Evolutionary conservation across 1,139 yeast genomes (phyloP).

Genomic region (Suhomyces bokatorum): DNA sequence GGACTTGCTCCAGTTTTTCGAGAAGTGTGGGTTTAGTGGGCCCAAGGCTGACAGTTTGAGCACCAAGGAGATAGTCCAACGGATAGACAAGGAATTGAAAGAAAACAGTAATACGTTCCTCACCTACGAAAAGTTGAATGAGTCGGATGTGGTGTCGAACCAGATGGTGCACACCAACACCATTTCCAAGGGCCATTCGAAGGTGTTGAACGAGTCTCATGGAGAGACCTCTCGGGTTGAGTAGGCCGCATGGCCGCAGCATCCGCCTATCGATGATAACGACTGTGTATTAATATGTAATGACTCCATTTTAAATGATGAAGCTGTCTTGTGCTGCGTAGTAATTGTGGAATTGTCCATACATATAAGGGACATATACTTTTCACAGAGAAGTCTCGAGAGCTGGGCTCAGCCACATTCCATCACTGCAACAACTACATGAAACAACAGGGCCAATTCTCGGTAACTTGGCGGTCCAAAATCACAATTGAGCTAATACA

Average conservation of each 20-base stretch:
- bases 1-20: conserved; percentile 45
- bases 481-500: too few species aligned
- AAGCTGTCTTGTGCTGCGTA: not conserved
- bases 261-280: not conserved
- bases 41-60: conserved; percentile 22
- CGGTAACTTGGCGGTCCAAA: too few species aligned
- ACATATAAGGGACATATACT: too few species aligned
- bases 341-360: not conserved
- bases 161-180: conserved; percentile 37
- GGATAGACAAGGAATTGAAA: conserved; percentile 33
- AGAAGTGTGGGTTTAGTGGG: conserved; percentile 34
- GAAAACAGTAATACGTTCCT: conserved; percentile 34
- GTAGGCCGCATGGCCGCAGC: not conserved
- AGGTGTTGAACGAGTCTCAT: conserved; percentile 29
- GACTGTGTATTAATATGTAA: conserved; percentile 6
- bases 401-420: too few species aligned
- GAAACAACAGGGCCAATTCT: too few species aligned
- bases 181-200: conserved; percentile 37
- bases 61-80: conserved; percentile 41
- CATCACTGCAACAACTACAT: too few species aligned
- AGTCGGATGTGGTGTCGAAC: conserved; percentile 22
- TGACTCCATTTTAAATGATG: not conserved
- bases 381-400: too few species aligned
- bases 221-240: conserved; percentile 27
- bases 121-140: conserved; percentile 24